Evolutionary conservation across 768 basidiomycete species (phyloP).

Genomic region (Brasilioporus rufonigricans): DNA sequence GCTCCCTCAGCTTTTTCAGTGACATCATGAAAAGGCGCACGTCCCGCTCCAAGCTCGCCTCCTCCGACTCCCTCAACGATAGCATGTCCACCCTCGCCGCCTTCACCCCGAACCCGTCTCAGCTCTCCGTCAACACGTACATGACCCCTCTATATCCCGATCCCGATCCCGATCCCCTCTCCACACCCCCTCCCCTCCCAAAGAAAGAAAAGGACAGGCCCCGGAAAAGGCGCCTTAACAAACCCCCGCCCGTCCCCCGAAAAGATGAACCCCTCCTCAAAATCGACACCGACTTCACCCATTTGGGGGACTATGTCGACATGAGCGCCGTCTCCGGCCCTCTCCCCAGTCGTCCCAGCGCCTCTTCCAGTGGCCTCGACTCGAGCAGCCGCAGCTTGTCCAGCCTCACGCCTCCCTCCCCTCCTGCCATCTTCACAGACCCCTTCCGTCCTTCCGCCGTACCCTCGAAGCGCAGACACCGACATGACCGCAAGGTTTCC

Average conservation of each 20-base stretch:
- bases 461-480: slow-evolving; percentile 22
- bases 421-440: slow-evolving; percentile 35
- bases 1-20: slow-evolving; percentile 41
- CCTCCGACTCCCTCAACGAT: slow-evolving; percentile 31
- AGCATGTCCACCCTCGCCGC: slow-evolving; percentile 31
- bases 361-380: slow-evolving; percentile 16
- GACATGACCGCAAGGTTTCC: slow-evolving; percentile 44
- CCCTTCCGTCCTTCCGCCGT: slow-evolving; percentile 32
- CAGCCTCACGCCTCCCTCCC: slow-evolving; percentile 43
- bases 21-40: slow-evolving; percentile 40
- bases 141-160: slow-evolving; percentile 13
- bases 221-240: slow-evolving; percentile 24
- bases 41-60: slow-evolving; percentile 39
- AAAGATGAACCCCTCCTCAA: slow-evolving; percentile 29
- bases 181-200: slow-evolving; percentile 2
- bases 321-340: slow-evolving; percentile 7
- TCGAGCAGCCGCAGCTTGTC: slow-evolving; percentile 35
- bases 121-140: slow-evolving; percentile 23
- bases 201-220: slow-evolving; percentile 31
- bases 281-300: slow-evolving; percentile 37
- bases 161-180: not conserved
- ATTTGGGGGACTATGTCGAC: slow-evolving; percentile 84
- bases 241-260: slow-evolving; percentile 15
- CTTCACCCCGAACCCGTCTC: slow-evolving; percentile 39
- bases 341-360: slow-evolving; percentile 17